Conservation (phyloP, 345 rosid species). For the Litchi chinensis region DNA sequence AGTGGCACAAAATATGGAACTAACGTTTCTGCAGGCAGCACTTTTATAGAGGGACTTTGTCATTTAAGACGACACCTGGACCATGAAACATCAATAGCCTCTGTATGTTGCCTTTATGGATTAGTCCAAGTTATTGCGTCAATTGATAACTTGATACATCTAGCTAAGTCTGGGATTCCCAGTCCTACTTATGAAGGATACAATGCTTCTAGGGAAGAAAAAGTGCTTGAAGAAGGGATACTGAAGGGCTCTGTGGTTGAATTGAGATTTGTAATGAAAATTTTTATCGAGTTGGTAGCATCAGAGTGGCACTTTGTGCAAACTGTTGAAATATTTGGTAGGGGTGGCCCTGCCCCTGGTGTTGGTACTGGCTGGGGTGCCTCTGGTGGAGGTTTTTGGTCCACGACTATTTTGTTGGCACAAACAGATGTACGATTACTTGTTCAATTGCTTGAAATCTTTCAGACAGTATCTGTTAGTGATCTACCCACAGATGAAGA, state of each 20-base stretch:
- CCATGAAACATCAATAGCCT: slow-evolving; percentile 61
- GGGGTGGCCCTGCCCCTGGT: slow-evolving; percentile 97
- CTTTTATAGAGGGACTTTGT: slow-evolving; percentile 59
- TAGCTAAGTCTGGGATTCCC: slow-evolving; percentile 46
- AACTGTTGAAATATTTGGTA: slow-evolving; percentile 72
- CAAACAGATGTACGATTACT: slow-evolving; percentile 70
- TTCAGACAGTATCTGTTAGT: slow-evolving; percentile 31
- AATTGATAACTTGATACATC: slow-evolving; percentile 59
- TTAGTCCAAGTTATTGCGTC: slow-evolving; percentile 46
- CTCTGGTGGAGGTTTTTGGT: slow-evolving; percentile 90
- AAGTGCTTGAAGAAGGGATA: slow-evolving; percentile 65
- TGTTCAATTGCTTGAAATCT: slow-evolving; percentile 51
- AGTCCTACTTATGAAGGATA: slow-evolving; percentile 36
- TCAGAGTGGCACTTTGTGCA: slow-evolving; percentile 64
- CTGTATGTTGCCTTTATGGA: slow-evolving; percentile 72
- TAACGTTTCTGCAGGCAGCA: slow-evolving; percentile 36
- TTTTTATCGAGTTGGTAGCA: slow-evolving; percentile 49
- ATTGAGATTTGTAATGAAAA: slow-evolving; percentile 43
- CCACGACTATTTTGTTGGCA: slow-evolving; percentile 56
- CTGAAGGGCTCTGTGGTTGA: slow-evolving; percentile 51
- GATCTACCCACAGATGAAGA: slow-evolving; percentile 36
- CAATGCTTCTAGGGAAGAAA: slow-evolving; percentile 51
- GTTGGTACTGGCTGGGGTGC: slow-evolving; percentile 95
- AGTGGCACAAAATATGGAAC: slow-evolving; percentile 28
- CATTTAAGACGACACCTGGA: slow-evolving; percentile 50